Conservation (phyloP, 2,329 filamentous ascomycete species). For the Parafenestella ontariensis region DNA sequence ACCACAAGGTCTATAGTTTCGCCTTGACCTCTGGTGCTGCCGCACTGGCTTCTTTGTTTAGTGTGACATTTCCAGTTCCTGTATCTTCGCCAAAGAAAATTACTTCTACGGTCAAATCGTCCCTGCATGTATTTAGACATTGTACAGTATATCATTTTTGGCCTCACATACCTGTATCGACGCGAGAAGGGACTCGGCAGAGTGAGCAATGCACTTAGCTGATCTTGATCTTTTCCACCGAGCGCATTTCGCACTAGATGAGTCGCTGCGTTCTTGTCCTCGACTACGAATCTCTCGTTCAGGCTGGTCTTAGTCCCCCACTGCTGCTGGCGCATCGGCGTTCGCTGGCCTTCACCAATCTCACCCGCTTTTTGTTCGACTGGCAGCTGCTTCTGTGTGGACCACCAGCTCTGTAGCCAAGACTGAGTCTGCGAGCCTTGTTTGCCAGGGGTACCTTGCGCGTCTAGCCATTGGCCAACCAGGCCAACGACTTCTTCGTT, state of each 20-base stretch:
- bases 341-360: slow-evolving; percentile 73
- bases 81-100: slow-evolving; percentile 93
- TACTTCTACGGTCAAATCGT: slow-evolving; percentile 96
- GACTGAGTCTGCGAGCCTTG: slow-evolving; percentile 55
- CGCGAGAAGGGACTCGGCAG: slow-evolving; percentile 90
- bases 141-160: neutral
- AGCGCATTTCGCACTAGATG: slow-evolving; percentile 95
- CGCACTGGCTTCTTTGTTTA: slow-evolving; percentile 88
- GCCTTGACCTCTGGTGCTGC: slow-evolving; percentile 56
- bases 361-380: slow-evolving; percentile 70
- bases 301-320: slow-evolving; percentile 82
- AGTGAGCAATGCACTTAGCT: slow-evolving; percentile 89
- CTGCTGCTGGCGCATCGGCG: slow-evolving; percentile 86
- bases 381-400: slow-evolving; percentile 67
- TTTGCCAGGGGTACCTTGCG: slow-evolving; percentile 61
- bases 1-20: slow-evolving; percentile 50
- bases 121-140: slow-evolving; percentile 60
- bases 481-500: slow-evolving; percentile 98
- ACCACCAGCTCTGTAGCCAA: slow-evolving; percentile 76
- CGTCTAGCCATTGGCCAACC: slow-evolving; percentile 95
- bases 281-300: slow-evolving; percentile 85
- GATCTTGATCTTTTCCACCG: slow-evolving; percentile 90
- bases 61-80: slow-evolving; percentile 76
- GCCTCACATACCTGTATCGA: slow-evolving; percentile 76
- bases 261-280: slow-evolving; percentile 95